Evolutionary conservation across 176 grass and related monocot species (phyloP).

Genomic region (Juncus inflexus): DNA sequence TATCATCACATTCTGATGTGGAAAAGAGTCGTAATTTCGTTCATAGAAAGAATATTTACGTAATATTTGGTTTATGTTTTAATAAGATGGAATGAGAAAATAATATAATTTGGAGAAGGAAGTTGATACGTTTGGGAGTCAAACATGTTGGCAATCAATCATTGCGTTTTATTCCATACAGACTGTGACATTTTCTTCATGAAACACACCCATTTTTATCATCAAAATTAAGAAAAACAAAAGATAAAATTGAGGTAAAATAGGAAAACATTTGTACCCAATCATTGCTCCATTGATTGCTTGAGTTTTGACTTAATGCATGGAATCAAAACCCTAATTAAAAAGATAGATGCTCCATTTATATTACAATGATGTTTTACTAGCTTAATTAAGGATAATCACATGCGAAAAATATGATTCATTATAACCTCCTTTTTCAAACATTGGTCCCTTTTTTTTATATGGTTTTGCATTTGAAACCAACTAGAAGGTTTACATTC

Average conservation of each 20-base stretch:
- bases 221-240: too few species aligned
- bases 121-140: slow-evolving; percentile 17
- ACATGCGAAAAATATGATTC: not conserved
- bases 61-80: too few species aligned
- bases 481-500: too few species aligned
- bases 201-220: slow-evolving; percentile 1
- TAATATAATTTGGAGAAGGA: not conserved
- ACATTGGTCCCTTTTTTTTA: too few species aligned
- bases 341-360: not conserved
- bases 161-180: not conserved
- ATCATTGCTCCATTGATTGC: slow-evolving; percentile 22
- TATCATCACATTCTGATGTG: too few species aligned
- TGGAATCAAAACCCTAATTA: not conserved
- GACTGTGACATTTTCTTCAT: not conserved
- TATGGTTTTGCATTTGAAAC: too few species aligned
- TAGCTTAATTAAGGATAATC: not conserved
- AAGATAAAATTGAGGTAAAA: too few species aligned
- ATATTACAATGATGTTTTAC: not conserved
- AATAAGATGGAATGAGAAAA: too few species aligned
- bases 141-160: not conserved
- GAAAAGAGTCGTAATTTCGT: too few species aligned
- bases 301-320: not conserved
- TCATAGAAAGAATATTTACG: too few species aligned
- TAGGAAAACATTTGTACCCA: not conserved
- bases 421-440: too few species aligned